Conservation (phyloP, 2,329 filamentous ascomycete genomes). For the Penicillium aurantiogriseum region DNA sequence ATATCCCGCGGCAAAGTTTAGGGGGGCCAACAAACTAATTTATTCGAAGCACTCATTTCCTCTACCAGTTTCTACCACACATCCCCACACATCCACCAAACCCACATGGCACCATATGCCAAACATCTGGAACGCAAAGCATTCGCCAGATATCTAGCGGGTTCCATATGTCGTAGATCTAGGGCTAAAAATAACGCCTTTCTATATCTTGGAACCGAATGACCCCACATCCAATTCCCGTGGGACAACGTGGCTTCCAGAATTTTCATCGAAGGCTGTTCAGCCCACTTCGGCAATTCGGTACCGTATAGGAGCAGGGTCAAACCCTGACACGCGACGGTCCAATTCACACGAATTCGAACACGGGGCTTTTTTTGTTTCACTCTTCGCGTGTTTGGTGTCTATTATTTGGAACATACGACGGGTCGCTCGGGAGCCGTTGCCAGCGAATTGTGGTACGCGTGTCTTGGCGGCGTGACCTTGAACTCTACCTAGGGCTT, state of each 20-base stretch:
- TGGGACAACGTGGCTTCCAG: slow-evolving; percentile 30
- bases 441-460: background rate
- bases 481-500: background rate
- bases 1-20: background rate
- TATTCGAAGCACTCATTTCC: slow-evolving; percentile 3
- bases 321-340: background rate
- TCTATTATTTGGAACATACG: background rate
- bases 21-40: background rate
- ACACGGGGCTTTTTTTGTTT: background rate
- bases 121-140: background rate
- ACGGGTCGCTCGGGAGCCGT: background rate
- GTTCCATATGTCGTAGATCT: slow-evolving; percentile 16
- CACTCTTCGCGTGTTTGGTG: background rate
- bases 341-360: background rate
- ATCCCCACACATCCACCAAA: background rate
- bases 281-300: slow-evolving; percentile 1
- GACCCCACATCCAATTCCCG: slow-evolving; percentile 2
- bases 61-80: background rate
- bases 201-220: background rate
- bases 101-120: background rate
- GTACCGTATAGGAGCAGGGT: background rate
- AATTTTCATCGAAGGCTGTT: slow-evolving; percentile 27
- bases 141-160: background rate
- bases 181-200: slow-evolving; percentile 28
- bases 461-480: slow-evolving; percentile 2